Percentiles rank a stretch among this genome's conserved stretches.
Evolutionary conservation across 352 stramenopile genomes (phyloP).

Genomic region (Phytophthora palmivora): DNA sequence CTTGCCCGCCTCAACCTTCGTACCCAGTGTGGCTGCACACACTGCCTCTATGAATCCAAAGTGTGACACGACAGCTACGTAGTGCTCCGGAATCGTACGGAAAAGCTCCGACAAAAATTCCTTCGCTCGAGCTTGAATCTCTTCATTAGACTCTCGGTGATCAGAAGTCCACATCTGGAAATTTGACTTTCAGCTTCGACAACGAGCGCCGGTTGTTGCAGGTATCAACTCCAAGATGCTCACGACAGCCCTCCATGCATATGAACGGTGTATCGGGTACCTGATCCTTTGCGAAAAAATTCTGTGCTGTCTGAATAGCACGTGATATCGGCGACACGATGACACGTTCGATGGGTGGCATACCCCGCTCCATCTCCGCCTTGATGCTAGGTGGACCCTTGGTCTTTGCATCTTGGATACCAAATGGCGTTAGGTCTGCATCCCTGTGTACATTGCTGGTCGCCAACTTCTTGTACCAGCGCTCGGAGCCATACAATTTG

Average conservation of each 20-base stretch:
- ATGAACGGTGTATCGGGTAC: constrained; percentile 45
- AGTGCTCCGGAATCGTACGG: constrained; percentile 50
- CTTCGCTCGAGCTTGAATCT: constrained; percentile 56
- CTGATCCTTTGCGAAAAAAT: constrained; percentile 56
- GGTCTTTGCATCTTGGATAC: constrained; percentile 50
- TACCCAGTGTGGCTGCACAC: constrained; percentile 46
- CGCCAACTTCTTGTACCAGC: constrained; percentile 67
- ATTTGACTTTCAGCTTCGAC: constrained; percentile 53
- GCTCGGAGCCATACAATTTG: constrained; percentile 53
- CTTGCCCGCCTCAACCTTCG: constrained; percentile 44
- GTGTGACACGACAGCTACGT: constrained; percentile 70
- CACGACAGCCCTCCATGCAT: constrained; percentile 67
- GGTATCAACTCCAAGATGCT: constrained; percentile 67
- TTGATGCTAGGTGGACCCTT: constrained; percentile 48
- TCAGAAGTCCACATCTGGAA: constrained; percentile 56
- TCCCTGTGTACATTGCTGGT: constrained; percentile 60
- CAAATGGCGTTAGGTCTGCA: constrained; percentile 60
- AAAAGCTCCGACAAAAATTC: constrained; percentile 67
- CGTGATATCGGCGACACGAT: constrained; percentile 68
- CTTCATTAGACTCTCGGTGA: constrained; percentile 62
- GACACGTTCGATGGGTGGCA: constrained; percentile 51
- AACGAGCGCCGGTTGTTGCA: constrained; percentile 69
- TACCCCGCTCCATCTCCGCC: constrained; percentile 53
- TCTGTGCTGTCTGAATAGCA: constrained; percentile 71
- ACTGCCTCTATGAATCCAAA: constrained; percentile 73